phyloP scores from a whole-genome alignment of 768 basidiomycete genomes.

The Mycena maculata region DNA sequence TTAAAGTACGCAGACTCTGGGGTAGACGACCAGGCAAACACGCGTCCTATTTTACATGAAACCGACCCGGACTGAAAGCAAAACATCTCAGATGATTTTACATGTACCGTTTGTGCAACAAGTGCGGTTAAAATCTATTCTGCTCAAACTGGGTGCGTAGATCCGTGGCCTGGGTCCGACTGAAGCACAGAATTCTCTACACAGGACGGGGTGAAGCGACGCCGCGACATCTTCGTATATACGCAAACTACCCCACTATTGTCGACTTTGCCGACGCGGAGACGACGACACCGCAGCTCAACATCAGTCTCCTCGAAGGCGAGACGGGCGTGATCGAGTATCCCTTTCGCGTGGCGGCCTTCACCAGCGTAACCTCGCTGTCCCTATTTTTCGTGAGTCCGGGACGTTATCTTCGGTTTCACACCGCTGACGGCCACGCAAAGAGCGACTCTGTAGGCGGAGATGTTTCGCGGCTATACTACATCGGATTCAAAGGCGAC shows the following conservation, averaged over 20 bases:
- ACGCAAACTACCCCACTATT: slow-evolving; percentile 78
- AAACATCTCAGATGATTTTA: slow-evolving; percentile 71
- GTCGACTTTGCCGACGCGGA: slow-evolving; percentile 85
- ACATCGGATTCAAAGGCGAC: slow-evolving; percentile 87
- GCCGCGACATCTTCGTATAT: slow-evolving; percentile 81
- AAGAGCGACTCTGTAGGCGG: slow-evolving; percentile 78
- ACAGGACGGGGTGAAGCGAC: slow-evolving; percentile 82
- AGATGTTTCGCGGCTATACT: slow-evolving; percentile 76
- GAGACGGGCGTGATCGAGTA: slow-evolving; percentile 79
- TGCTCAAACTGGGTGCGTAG: slow-evolving; percentile 78
- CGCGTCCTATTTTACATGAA: neutral
- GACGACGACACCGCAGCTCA: slow-evolving; percentile 72
- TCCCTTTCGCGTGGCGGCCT: slow-evolving; percentile 79
- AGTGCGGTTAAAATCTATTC: slow-evolving; percentile 78
- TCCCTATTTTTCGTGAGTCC: slow-evolving; percentile 83
- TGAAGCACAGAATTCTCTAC: neutral
- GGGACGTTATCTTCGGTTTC: slow-evolving; percentile 6
- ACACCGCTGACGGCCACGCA: slow-evolving; percentile 7
- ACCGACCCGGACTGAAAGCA: slow-evolving; percentile 27
- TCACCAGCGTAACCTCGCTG: slow-evolving; percentile 77
- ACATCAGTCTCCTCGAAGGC: slow-evolving; percentile 78
- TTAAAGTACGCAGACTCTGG: slow-evolving; percentile 76
- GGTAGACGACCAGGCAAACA: slow-evolving; percentile 84
- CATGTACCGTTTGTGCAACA: slow-evolving; percentile 85
- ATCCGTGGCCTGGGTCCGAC: slow-evolving; percentile 8